Evolutionary conservation across 345 rosid species (phyloP).

Genomic region (Aurinia saxatilis): DNA sequence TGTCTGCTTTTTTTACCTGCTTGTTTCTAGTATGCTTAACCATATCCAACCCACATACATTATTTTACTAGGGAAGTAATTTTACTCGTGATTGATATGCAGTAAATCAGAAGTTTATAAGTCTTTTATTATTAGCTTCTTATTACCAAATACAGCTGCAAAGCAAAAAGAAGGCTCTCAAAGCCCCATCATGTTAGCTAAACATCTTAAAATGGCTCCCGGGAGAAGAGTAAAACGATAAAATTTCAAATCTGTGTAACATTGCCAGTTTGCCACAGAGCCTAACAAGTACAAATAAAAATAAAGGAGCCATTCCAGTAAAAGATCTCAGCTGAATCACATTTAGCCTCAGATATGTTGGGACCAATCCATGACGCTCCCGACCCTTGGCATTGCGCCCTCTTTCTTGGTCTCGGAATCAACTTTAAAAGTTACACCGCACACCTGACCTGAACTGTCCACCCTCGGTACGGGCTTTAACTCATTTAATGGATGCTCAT

Average conservation of each 20-base stretch:
- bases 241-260: constrained; percentile 11
- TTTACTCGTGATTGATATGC: neutral
- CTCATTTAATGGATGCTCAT: constrained; percentile 73
- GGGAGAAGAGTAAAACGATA: neutral
- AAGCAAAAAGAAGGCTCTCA: neutral
- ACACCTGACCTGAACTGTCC: constrained; percentile 81
- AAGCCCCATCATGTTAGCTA: neutral
- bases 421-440: constrained; percentile 74
- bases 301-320: neutral
- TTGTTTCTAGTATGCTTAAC: neutral
- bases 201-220: neutral
- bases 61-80: neutral
- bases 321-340: neutral
- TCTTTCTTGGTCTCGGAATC: constrained; percentile 68
- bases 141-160: constrained; percentile 1
- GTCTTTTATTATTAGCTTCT: constrained; percentile 8
- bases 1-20: neutral
- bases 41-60: neutral
- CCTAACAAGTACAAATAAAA: neutral
- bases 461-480: constrained; percentile 89
- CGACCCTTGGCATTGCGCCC: constrained; percentile 76
- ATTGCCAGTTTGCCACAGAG: constrained; percentile 10
- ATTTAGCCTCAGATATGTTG: constrained; percentile 38
- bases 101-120: constrained; percentile 6
- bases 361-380: constrained; percentile 93